Percentiles rank a stretch among this genome's conserved stretches.
Conservation (phyloP, 768 basidiomycete genomes). For the Hericium erinaceus region DNA sequence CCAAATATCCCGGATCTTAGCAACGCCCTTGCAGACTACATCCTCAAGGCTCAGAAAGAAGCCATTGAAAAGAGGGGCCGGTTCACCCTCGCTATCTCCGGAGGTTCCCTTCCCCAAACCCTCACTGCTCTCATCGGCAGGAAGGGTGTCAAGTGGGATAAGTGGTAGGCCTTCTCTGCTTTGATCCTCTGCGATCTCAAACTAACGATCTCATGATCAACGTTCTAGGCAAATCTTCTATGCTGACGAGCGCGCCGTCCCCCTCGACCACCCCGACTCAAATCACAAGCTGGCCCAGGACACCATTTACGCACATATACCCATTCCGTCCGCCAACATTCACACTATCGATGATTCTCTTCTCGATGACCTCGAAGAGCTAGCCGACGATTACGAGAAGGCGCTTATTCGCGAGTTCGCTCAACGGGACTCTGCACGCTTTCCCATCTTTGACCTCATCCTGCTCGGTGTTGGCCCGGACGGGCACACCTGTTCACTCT, state of each 20-base stretch:
- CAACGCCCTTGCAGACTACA: slow-evolving; percentile 65
- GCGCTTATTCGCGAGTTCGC: slow-evolving; percentile 88
- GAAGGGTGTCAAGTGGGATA: slow-evolving; percentile 77
- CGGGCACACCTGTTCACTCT: slow-evolving; percentile 96
- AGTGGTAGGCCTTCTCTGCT: slow-evolving; percentile 53
- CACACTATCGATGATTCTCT: slow-evolving; percentile 69
- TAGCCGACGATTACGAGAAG: slow-evolving; percentile 72
- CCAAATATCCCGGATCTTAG: slow-evolving; percentile 44
- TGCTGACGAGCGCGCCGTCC: slow-evolving; percentile 92
- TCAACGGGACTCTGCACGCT: slow-evolving; percentile 85
- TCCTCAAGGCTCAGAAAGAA: slow-evolving; percentile 82
- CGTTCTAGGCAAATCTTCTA: slow-evolving; percentile 88
- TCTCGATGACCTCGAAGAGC: slow-evolving; percentile 69
- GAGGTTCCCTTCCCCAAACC: slow-evolving; percentile 82
- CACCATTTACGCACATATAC: slow-evolving; percentile 73
- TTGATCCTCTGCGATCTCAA: background rate
- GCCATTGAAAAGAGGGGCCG: slow-evolving; percentile 80
- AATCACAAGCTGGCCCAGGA: slow-evolving; percentile 74
- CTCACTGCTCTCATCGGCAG: slow-evolving; percentile 62
- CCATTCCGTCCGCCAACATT: slow-evolving; percentile 68
- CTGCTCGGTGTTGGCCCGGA: slow-evolving; percentile 95
- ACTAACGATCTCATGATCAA: background rate
- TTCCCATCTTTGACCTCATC: slow-evolving; percentile 96
- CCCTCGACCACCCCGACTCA: slow-evolving; percentile 86
- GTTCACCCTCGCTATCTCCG: slow-evolving; percentile 91